These are phyloP conservation scores for Saturnispora halmiae DNA, from an alignment of 805 yeast species.

Conservation along the genomic window DNA sequence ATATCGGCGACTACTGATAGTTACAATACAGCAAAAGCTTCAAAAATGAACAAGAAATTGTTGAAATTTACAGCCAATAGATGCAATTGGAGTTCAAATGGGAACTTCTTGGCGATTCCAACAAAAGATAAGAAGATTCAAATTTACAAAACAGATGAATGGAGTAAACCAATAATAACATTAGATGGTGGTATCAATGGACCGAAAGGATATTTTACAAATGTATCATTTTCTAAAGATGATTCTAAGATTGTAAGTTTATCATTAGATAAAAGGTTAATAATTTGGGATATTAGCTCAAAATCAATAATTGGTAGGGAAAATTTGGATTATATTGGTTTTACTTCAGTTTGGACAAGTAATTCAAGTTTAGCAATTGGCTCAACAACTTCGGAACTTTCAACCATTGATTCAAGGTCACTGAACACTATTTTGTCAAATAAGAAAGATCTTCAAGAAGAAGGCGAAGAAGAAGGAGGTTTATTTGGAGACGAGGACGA, in stretches of 20 bases:
- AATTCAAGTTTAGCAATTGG: conserved; percentile 9
- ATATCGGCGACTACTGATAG: conserved; percentile 16
- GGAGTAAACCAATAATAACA: conserved; percentile 15
- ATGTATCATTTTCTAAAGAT: conserved; percentile 52
- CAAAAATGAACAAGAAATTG: conserved; percentile 31
- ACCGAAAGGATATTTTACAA: conserved; percentile 33
- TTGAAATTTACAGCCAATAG: conserved; percentile 32
- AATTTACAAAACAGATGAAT: conserved; percentile 35
- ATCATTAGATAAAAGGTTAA: conserved; percentile 40
- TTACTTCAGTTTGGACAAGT: conserved; percentile 11
- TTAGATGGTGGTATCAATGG: conserved; percentile 19
- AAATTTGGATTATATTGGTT: conserved; percentile 7
- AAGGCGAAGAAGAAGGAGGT: conserved; percentile 13
- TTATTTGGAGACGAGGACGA: conserved; percentile 13
- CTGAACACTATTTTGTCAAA: conserved; percentile 7
- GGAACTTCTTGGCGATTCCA: conserved; percentile 63
- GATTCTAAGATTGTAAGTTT: conserved; percentile 54
- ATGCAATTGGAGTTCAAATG: conserved; percentile 64
- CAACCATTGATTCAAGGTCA: conserved; percentile 12
- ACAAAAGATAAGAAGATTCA: conserved; percentile 39
- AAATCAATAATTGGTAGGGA: conserved; percentile 24
- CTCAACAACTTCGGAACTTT: conserved; percentile 11
- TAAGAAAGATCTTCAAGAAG: conserved; percentile 13
- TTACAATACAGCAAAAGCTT: conserved; percentile 8
- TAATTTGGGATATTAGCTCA: conserved; percentile 46